A percentile compares a stretch with the other conserved stretches of the same genome.
phyloP scores from a whole-genome alignment of 2,329 filamentous ascomycete species.

The Penicillium freii region DNA sequence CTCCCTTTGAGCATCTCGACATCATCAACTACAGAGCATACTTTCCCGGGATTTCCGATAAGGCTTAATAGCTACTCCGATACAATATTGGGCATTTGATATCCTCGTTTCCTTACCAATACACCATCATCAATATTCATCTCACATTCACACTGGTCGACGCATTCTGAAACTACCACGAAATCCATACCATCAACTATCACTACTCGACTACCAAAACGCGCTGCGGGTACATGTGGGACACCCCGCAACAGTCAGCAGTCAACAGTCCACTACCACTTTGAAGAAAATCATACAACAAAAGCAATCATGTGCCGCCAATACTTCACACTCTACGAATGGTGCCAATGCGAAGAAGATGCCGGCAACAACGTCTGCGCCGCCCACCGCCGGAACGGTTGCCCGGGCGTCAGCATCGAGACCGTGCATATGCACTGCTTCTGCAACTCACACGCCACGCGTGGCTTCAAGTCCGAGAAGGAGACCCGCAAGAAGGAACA shows the following conservation, averaged over 20 bases:
- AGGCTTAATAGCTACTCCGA: background rate
- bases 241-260: background rate
- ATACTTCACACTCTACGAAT: slow-evolving; percentile 38
- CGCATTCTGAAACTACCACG: background rate
- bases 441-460: slow-evolving; percentile 37
- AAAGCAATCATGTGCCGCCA: slow-evolving; percentile 35
- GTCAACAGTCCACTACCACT: background rate
- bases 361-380: slow-evolving; percentile 33
- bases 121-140: background rate
- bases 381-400: slow-evolving; percentile 27
- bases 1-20: background rate
- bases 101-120: background rate
- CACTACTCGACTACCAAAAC: background rate
- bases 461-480: slow-evolving; percentile 33
- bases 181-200: background rate
- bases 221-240: background rate
- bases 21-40: background rate
- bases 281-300: background rate
- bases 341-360: slow-evolving; percentile 41
- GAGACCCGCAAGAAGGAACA: slow-evolving; percentile 28
- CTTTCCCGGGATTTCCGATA: background rate
- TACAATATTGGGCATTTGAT: background rate
- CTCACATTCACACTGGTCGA: background rate
- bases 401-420: slow-evolving; percentile 34
- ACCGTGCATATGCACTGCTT: slow-evolving; percentile 42